phyloP scores from a whole-genome alignment of 2,329 filamentous ascomycete species.

The Colletotrichum orbiculare region DNA sequence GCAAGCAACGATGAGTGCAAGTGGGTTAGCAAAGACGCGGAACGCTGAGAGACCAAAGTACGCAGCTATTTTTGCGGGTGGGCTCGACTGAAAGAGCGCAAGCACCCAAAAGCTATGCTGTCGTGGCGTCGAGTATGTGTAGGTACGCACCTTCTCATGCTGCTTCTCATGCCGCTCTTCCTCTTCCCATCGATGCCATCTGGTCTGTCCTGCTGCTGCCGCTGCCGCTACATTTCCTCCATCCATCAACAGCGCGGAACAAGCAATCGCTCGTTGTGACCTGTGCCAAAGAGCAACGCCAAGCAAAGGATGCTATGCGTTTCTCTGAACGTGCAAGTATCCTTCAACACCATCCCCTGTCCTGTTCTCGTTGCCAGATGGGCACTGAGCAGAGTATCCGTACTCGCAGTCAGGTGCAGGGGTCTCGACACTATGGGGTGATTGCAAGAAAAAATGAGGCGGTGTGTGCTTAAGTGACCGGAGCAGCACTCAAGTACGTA shows the following conservation, averaged over 20 bases:
- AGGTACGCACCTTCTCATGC: too few relatives aligned
- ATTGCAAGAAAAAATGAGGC: background rate
- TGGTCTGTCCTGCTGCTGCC: background rate
- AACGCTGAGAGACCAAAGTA: too few relatives aligned
- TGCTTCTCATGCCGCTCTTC: background rate
- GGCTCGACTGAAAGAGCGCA: background rate
- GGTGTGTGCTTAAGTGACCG: conserved; percentile 11
- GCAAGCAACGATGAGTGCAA: background rate
- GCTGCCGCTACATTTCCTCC: too few relatives aligned
- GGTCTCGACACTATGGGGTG: conserved; percentile 15
- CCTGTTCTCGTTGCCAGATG: too few relatives aligned
- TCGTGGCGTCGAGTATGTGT: background rate
- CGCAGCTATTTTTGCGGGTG: background rate
- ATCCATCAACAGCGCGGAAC: conserved; percentile 1
- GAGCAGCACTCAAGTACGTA: background rate
- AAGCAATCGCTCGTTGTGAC: conserved; percentile 28
- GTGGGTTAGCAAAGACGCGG: background rate
- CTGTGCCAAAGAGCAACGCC: conserved; percentile 28
- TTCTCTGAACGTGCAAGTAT: too few relatives aligned
- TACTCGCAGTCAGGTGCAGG: conserved; percentile 1
- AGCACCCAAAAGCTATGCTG: background rate
- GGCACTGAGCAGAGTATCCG: too few relatives aligned
- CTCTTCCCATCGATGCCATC: background rate
- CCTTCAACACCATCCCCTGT: too few relatives aligned
- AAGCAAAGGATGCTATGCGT: conserved; percentile 6